Percentiles rank a stretch among this genome's conserved stretches.
Conservation (phyloP, 2,329 filamentous ascomycete species). For the Ophiostoma angusticollis region DNA sequence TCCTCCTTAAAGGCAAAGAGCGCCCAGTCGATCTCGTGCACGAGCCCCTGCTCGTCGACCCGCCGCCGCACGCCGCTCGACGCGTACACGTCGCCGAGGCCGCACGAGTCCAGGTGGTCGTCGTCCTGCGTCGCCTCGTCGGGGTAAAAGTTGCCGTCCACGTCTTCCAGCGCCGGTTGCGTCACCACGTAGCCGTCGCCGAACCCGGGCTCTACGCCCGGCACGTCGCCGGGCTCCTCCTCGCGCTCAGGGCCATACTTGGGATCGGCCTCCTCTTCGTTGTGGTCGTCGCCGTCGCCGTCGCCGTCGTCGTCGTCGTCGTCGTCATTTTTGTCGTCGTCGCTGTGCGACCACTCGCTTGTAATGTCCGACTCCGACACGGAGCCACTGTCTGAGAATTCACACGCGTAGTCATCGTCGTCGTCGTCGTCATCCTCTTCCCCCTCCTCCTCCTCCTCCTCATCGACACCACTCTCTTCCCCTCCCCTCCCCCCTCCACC, state of each 20-base stretch:
- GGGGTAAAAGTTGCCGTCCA: slow-evolving; percentile 72
- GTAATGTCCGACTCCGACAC: slow-evolving; percentile 39
- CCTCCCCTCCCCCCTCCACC: neutral
- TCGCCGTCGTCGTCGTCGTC: slow-evolving; percentile 23
- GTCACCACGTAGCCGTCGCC: slow-evolving; percentile 72
- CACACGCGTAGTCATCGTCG: slow-evolving; percentile 44
- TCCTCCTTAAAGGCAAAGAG: slow-evolving; percentile 67
- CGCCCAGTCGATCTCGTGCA: slow-evolving; percentile 94
- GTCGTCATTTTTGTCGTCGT: slow-evolving; percentile 38
- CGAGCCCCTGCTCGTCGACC: slow-evolving; percentile 51
- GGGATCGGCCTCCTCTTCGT: slow-evolving; percentile 32
- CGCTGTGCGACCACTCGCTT: slow-evolving; percentile 35
- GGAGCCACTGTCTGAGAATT: slow-evolving; percentile 48
- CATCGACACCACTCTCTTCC: too few relatives aligned
- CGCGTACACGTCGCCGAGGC: slow-evolving; percentile 73
- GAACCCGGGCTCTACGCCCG: slow-evolving; percentile 61
- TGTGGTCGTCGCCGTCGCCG: slow-evolving; percentile 23
- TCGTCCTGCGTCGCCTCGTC: slow-evolving; percentile 56
- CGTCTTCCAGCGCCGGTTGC: slow-evolving; percentile 81
- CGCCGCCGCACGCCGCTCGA: slow-evolving; percentile 79
- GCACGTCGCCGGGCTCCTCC: slow-evolving; percentile 58
- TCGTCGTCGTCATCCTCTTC: slow-evolving; percentile 3
- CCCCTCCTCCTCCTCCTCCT: neutral
- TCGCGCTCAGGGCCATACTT: neutral
- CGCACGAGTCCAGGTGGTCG: slow-evolving; percentile 72